A percentile compares a stretch with the other conserved stretches of the same genome.
Conservation (phyloP, 1,284 basidiomycete genomes). For the Irpex sp. region DNA sequence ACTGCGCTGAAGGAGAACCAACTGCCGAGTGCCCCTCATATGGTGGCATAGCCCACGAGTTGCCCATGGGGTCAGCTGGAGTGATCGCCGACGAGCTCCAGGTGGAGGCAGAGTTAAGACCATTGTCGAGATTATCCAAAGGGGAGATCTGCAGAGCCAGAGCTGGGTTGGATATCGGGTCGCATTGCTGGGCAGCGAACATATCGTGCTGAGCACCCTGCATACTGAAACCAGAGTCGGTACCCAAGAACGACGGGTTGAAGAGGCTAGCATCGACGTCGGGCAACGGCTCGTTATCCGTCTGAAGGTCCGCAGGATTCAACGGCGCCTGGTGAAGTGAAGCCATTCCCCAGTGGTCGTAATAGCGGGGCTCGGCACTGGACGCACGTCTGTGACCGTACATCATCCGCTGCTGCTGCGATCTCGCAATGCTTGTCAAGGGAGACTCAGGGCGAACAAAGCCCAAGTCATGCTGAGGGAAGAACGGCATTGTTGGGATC, state of each 20-base stretch:
- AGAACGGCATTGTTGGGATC: conserved; percentile 39
- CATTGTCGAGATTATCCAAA: conserved; percentile 20
- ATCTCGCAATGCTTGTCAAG: conserved; percentile 39
- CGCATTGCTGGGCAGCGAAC: not conserved
- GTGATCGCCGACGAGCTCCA: conserved; percentile 10
- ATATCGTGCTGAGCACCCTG: not conserved
- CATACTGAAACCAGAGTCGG: conserved; percentile 24
- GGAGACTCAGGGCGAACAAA: conserved; percentile 35
- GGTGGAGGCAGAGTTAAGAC: conserved; percentile 13
- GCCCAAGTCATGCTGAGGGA: conserved; percentile 11
- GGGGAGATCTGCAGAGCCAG: conserved; percentile 26
- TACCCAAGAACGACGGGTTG: conserved; percentile 41
- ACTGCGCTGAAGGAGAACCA: conserved; percentile 8
- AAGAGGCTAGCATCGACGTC: conserved; percentile 50
- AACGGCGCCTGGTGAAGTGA: conserved; percentile 10
- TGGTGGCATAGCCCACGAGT: conserved; percentile 2
- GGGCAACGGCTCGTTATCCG: conserved; percentile 44
- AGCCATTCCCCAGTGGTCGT: conserved; percentile 22
- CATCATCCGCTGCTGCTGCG: conserved; percentile 27
- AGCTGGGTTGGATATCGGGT: conserved; percentile 21
- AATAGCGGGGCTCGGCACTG: conserved; percentile 29
- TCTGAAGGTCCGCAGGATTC: conserved; percentile 27
- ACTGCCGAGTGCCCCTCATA: conserved; percentile 2
- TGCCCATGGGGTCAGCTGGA: conserved; percentile 2
- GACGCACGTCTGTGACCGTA: conserved; percentile 38